phyloP scores from a whole-genome alignment of 73 alveolate species.

The Effrenium voratum region DNA sequence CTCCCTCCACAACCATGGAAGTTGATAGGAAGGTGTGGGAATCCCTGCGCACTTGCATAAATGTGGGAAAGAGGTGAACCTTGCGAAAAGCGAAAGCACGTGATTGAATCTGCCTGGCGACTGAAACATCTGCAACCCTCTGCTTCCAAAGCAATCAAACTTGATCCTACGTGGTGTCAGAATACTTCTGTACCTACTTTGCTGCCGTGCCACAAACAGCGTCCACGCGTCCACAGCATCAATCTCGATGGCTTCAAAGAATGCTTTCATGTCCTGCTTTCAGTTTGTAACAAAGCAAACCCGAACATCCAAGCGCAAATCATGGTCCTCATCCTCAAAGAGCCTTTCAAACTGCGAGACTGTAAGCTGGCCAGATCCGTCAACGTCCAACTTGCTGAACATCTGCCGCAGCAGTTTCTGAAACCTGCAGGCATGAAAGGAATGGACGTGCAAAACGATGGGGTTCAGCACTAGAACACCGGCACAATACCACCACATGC shows the following conservation, averaged over 20 bases:
- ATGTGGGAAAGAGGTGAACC: too few relatives aligned
- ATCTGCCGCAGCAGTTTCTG: constrained; percentile 16
- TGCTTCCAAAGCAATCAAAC: background rate
- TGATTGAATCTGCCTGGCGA: background rate
- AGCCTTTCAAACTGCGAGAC: constrained; percentile 43
- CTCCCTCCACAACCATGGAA: too few relatives aligned
- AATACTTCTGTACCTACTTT: background rate
- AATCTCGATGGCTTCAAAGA: constrained; percentile 66
- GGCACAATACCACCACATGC: background rate
- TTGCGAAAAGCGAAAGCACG: too few relatives aligned
- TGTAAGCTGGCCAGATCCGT: constrained; percentile 33
- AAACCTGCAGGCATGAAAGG: constrained; percentile 8
- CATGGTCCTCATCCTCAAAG: constrained; percentile 50
- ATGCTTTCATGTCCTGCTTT: constrained; percentile 78
- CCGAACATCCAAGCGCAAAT: background rate
- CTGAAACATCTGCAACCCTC: background rate
- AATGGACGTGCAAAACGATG: background rate
- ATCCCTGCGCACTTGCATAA: too few relatives aligned
- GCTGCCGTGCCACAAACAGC: constrained; percentile 18
- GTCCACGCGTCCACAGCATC: constrained; percentile 83
- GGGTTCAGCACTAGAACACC: background rate
- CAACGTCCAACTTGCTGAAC: constrained; percentile 36
- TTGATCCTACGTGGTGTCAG: too few relatives aligned
- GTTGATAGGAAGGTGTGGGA: too few relatives aligned
- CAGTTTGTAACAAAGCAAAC: too few relatives aligned